Percentiles rank a stretch among this genome's conserved stretches.
Evolutionary conservation across 2,329 filamentous ascomycete genomes (phyloP).

Genomic region (Colletotrichum shisoi): DNA sequence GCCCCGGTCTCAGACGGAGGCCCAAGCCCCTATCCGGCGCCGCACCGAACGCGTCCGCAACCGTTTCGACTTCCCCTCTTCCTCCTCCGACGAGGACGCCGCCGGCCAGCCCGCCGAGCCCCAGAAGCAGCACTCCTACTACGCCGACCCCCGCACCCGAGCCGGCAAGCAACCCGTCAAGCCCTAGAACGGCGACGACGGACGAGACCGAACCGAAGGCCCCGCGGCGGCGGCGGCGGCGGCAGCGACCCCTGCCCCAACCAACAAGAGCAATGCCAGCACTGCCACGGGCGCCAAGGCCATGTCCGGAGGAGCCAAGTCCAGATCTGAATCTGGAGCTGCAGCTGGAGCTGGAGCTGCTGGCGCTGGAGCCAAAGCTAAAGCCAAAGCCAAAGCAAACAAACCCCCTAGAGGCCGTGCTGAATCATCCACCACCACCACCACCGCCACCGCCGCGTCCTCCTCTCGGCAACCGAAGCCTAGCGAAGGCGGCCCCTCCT

Average conservation of each 20-base stretch:
- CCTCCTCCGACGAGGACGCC: background rate
- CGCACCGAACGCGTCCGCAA: background rate
- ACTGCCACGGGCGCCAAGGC: background rate
- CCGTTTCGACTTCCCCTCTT: conserved; percentile 5
- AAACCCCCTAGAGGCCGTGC: background rate
- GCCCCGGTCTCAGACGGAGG: too few relatives aligned
- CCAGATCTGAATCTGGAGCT: background rate
- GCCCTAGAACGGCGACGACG: conserved; percentile 25
- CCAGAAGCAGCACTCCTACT: background rate
- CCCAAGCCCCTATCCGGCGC: background rate
- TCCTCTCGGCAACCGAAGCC: conserved; percentile 9
- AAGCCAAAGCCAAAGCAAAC: background rate
- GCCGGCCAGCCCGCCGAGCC: background rate
- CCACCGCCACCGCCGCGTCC: background rate
- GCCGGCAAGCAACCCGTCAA: conserved; percentile 27
- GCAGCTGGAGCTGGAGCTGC: background rate
- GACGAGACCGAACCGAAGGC: background rate
- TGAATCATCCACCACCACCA: conserved; percentile 6
- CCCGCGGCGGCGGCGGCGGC: background rate
- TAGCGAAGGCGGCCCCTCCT: background rate
- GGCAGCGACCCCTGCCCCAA: background rate
- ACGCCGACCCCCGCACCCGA: background rate
- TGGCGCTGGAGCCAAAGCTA: too few relatives aligned
- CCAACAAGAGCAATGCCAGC: background rate
- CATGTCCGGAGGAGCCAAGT: background rate